Evolutionary conservation across 176 grass and related monocot genomes (phyloP), one percentile per base, ranked within the genome.

Genomic region (Typha latifolia): DNA sequence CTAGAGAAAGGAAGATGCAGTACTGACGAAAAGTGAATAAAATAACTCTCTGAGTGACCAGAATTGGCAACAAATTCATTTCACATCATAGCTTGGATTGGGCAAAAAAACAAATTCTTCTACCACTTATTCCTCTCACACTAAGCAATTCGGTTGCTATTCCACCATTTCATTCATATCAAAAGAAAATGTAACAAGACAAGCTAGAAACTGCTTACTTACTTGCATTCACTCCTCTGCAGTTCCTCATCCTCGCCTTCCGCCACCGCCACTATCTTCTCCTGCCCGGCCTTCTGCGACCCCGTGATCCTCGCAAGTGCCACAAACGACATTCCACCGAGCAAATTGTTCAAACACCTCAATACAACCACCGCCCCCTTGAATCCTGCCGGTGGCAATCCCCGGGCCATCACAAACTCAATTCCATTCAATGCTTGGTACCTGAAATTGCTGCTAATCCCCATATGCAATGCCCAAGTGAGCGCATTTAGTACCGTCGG

Each of bases 391-490:
- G 90, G 53, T 0, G 90, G 90, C 6, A 78, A 57, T 0, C 71
- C 52, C 3, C 69, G 80, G 29, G 79, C 82, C 32, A 89, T 80
- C 62, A 85, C 24, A 59, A 74, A 94, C 67, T 94, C 90, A 15
- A 94, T 4, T 15, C 90, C 90, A n/a, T 94, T 94, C 13, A 94
- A 72, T 32, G 85, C 82, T 82, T 94, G 90, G 63, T 94, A 94
- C 50, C 90, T 80, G 61, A 94, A 69, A 47, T 94, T 94, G 65
- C 90, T 94, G 83, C 82, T 94, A 69, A 83, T 32, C 11, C 82
- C 90, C 90, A 94, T 94, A 76, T 94, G 90, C 43, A 89, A 48
- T 22, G 85, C 85, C 90, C 90, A 94, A 12, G 90, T 94, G 23
- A 24, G 77, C 0, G 90, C 82, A 57, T 94, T 94, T 72, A 94